Percentiles rank a stretch among this genome's conserved stretches.
Evolutionary conservation across 306 rosid genomes (phyloP).

Genomic region (Canavalia ensiformis): DNA sequence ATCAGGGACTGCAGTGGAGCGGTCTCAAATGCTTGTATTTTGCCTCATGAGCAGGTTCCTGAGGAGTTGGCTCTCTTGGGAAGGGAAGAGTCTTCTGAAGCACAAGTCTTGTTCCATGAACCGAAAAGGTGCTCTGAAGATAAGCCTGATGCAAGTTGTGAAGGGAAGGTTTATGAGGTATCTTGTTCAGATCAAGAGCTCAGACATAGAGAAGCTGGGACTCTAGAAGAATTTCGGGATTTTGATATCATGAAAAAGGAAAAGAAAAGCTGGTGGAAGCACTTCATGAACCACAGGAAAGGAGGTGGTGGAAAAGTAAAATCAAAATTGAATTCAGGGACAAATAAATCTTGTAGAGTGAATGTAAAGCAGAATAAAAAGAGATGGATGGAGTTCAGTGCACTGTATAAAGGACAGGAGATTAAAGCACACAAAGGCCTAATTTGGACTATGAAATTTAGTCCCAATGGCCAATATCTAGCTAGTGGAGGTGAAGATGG

Average conservation of each 20-base stretch:
- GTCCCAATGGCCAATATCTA: constrained; percentile 81
- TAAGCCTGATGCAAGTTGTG: constrained; percentile 36
- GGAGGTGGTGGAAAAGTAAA: constrained; percentile 35
- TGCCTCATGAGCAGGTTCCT: constrained; percentile 27
- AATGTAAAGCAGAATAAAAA: constrained; percentile 66
- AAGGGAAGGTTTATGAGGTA: constrained; percentile 34
- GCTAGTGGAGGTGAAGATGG: constrained; percentile 99
- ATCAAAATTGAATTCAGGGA: constrained; percentile 45
- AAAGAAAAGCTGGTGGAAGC: constrained; percentile 70
- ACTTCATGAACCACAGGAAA: constrained; percentile 50
- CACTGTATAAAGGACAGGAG: constrained; percentile 74
- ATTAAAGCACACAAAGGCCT: constrained; percentile 81
- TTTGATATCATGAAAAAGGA: constrained; percentile 48
- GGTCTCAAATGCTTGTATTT: constrained; percentile 50
- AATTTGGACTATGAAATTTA: constrained; percentile 88
- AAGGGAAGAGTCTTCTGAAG: constrained; percentile 41
- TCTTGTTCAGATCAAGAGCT: constrained; percentile 43
- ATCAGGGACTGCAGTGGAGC: constrained; percentile 57
- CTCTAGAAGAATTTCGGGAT: constrained; percentile 42
- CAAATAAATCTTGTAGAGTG: constrained; percentile 44
- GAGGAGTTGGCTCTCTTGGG: constrained; percentile 38
- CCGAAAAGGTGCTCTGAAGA: constrained; percentile 33
- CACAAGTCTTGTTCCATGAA: constrained; percentile 42
- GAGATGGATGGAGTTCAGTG: constrained; percentile 73
- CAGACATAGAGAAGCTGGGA: constrained; percentile 46